Percentiles rank a stretch among this genome's conserved stretches.
These are phyloP conservation scores for Malassezia equina DNA, from an alignment of 1,284 basidiomycete species.

Conservation along the genomic window DNA sequence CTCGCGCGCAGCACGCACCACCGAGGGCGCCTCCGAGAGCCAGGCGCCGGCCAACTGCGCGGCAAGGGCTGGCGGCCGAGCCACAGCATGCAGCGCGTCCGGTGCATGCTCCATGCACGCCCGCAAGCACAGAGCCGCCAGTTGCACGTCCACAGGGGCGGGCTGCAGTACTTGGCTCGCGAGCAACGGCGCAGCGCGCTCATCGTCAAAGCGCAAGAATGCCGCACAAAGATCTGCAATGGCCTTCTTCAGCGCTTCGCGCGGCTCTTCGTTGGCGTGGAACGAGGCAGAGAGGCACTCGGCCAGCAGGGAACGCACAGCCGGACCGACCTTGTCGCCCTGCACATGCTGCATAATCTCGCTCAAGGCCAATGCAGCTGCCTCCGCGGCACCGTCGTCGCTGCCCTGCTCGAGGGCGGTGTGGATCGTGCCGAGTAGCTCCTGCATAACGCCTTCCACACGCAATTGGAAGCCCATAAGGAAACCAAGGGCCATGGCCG, in stretches of 20 bases:
- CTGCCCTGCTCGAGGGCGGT: conserved; percentile 53
- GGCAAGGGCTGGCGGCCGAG: conserved; percentile 56
- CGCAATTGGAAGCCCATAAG: conserved; percentile 63
- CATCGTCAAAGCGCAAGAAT: conserved; percentile 57
- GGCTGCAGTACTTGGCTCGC: conserved; percentile 55
- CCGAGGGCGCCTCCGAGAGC: conserved; percentile 61
- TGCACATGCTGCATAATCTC: conserved; percentile 63
- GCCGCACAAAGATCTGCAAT: conserved; percentile 62
- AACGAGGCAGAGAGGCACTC: conserved; percentile 73
- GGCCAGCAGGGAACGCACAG: conserved; percentile 61
- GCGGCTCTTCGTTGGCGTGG: conserved; percentile 31
- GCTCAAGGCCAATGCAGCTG: conserved; percentile 65
- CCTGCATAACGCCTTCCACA: conserved; percentile 65
- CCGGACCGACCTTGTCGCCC: conserved; percentile 64
- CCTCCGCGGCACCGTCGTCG: conserved; percentile 52
- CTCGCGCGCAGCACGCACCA: conserved; percentile 73
- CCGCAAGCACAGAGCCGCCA: conserved; percentile 54
- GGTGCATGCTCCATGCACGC: conserved; percentile 55
- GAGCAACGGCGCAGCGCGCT: conserved; percentile 61
- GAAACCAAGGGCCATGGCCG: conserved; percentile 74
- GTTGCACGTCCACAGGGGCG: conserved; percentile 58
- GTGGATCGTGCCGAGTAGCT: conserved; percentile 56
- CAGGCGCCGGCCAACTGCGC: conserved; percentile 66
- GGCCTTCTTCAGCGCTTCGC: conserved; percentile 52
- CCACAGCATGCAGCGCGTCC: conserved; percentile 61